Evolutionary conservation across 225 moss, liverwort and hornwort species (phyloP).

Genomic region (Takakia lepidozioides): DNA sequence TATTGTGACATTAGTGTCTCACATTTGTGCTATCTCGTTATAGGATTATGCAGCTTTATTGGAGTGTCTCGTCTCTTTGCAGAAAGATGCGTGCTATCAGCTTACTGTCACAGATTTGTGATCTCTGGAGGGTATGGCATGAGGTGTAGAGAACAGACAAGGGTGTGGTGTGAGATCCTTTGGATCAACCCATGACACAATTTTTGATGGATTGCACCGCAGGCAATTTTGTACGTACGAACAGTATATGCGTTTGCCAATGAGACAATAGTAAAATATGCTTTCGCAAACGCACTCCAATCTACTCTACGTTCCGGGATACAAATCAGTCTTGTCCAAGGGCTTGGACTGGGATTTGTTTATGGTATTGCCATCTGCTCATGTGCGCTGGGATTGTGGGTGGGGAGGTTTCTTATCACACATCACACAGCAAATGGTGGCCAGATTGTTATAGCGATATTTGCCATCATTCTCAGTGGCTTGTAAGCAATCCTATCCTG

Average conservation of each 20-base stretch:
- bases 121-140: no score
- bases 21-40: no score
- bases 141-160: no score
- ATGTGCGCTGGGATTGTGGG: conserved; percentile 64
- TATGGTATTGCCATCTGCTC: conserved; percentile 64
- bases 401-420: conserved; percentile 49
- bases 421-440: conserved; percentile 39
- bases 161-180: no score
- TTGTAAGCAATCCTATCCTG: conserved; percentile 41
- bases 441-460: conserved; percentile 49
- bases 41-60: no score
- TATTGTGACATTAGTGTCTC: no score
- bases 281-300: conserved; percentile 58
- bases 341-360: conserved; percentile 58
- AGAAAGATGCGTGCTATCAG: no score
- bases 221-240: conserved; percentile 63
- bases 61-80: no score
- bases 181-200: no score
- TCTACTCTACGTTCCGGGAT: conserved; percentile 50
- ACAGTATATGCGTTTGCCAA: conserved; percentile 69
- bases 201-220: no score
- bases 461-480: conserved; percentile 53
- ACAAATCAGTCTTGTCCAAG: conserved; percentile 61
- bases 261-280: conserved; percentile 59
- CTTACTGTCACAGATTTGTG: no score